Evolutionary conservation across 1,284 basidiomycete species (phyloP).

Genomic region (Rhodotorula sp.): DNA sequence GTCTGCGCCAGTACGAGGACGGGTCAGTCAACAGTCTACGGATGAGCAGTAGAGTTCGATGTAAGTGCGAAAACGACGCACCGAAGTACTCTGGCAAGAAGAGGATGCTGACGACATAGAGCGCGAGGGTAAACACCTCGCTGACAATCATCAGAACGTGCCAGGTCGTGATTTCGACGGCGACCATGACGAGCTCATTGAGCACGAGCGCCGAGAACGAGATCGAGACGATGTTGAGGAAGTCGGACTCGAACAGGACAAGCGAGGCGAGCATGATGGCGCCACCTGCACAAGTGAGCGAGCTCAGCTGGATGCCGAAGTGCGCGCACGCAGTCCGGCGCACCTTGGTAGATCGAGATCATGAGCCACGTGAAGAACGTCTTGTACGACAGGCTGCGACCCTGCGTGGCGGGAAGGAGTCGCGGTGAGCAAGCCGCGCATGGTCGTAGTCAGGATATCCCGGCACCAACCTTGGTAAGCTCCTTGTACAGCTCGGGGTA

Average conservation of each 20-base stretch:
- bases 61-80: constrained; percentile 53
- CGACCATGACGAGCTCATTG: constrained; percentile 98
- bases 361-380: constrained; percentile 98
- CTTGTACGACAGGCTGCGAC: constrained; percentile 87
- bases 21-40: neutral
- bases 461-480: constrained; percentile 73
- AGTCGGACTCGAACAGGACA: constrained; percentile 94
- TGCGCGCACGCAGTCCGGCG: constrained; percentile 27
- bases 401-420: constrained; percentile 57
- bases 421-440: neutral
- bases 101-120: constrained; percentile 89
- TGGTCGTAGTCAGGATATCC: neutral
- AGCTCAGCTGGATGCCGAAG: no score
- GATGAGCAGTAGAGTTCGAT: neutral
- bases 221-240: constrained; percentile 96
- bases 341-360: constrained; percentile 96
- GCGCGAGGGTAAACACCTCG: constrained; percentile 80
- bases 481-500: constrained; percentile 99
- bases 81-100: constrained; percentile 97
- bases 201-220: constrained; percentile 95
- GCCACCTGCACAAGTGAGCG: constrained; percentile 61
- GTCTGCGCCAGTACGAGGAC: constrained; percentile 58
- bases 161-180: constrained; percentile 57
- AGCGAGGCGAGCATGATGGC: constrained; percentile 99
- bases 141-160: constrained; percentile 95